Percentiles rank a stretch among this genome's conserved stretches.
phyloP scores from a whole-genome alignment of 2,329 filamentous ascomycete genomes.

The Colletotrichum sp. region DNA sequence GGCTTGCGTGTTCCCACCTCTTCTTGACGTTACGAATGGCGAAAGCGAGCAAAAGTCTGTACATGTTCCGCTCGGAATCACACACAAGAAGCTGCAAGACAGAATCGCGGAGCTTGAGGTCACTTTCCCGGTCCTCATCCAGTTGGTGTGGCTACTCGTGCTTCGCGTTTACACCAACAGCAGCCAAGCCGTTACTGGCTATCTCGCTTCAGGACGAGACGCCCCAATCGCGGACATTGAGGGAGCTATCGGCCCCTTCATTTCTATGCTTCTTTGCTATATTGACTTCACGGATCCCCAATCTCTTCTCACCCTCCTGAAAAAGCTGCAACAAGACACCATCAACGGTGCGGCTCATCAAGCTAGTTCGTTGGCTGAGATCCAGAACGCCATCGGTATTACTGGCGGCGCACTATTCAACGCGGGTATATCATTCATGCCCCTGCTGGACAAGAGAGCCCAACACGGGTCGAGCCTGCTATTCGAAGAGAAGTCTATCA shows the following conservation, averaged over 20 bases:
- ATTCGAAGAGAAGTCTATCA: background rate
- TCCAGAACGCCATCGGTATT: conserved; percentile 39
- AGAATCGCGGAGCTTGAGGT: conserved; percentile 45
- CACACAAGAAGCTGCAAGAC: conserved; percentile 22
- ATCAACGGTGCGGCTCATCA: conserved; percentile 52
- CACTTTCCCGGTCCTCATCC: conserved; percentile 55
- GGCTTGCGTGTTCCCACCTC: conserved; percentile 32
- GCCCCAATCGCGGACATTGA: conserved; percentile 52
- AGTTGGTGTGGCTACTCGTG: conserved; percentile 57
- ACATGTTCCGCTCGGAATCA: background rate
- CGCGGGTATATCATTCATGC: conserved; percentile 32
- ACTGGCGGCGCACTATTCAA: conserved; percentile 32
- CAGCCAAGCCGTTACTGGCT: conserved; percentile 57
- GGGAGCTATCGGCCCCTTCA: conserved; percentile 54
- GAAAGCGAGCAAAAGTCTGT: background rate
- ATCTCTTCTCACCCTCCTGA: conserved; percentile 45
- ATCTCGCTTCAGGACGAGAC: conserved; percentile 58
- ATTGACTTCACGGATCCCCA: conserved; percentile 45
- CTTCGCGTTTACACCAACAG: conserved; percentile 51
- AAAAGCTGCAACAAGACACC: conserved; percentile 49
- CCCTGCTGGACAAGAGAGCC: background rate
- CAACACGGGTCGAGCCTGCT: conserved; percentile 26
- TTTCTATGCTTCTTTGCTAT: conserved; percentile 51
- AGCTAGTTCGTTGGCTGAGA: conserved; percentile 51
- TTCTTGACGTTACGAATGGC: background rate